These are phyloP conservation scores for Bruguiera gymnorhiza DNA, from an alignment of 345 rosid species.

Conservation along the genomic window DNA sequence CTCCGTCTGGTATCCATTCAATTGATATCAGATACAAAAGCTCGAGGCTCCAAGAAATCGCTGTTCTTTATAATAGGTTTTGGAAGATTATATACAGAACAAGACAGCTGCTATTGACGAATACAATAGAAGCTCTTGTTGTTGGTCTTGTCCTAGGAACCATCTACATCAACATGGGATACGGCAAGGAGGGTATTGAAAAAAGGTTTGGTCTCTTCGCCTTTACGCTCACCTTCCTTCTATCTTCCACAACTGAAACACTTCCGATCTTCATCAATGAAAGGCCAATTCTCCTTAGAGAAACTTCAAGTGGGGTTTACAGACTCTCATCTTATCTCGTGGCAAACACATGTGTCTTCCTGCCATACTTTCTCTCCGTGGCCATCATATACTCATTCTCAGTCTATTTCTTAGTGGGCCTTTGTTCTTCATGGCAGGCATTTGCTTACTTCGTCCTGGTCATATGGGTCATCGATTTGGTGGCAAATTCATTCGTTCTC, in stretches of 20 bases:
- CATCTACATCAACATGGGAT: slow-evolving; percentile 76
- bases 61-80: slow-evolving; percentile 48
- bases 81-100: slow-evolving; percentile 91
- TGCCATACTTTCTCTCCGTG: slow-evolving; percentile 68
- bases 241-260: slow-evolving; percentile 89
- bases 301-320: slow-evolving; percentile 81
- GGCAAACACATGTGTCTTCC: slow-evolving; percentile 83
- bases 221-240: slow-evolving; percentile 89
- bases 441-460: slow-evolving; percentile 71
- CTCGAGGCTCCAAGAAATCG: slow-evolving; percentile 61
- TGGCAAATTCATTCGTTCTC: slow-evolving; percentile 90
- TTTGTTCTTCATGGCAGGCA: slow-evolving; percentile 72
- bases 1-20: neutral
- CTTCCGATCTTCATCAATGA: slow-evolving; percentile 91
- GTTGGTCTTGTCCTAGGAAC: slow-evolving; percentile 93
- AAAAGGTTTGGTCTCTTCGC: slow-evolving; percentile 91
- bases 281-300: slow-evolving; percentile 70
- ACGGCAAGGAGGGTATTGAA: slow-evolving; percentile 63
- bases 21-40: slow-evolving; percentile 37
- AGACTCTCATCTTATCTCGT: slow-evolving; percentile 75
- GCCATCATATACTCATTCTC: slow-evolving; percentile 64
- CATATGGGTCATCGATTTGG: slow-evolving; percentile 70
- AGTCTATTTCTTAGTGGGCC: slow-evolving; percentile 79
- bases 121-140: slow-evolving; percentile 68
- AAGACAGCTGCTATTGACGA: slow-evolving; percentile 73